Evolutionary conservation across 2,329 filamentous ascomycete genomes (phyloP), one percentile per base, ranked within the genome.

Genomic region (Colletotrichum sp.): DNA sequence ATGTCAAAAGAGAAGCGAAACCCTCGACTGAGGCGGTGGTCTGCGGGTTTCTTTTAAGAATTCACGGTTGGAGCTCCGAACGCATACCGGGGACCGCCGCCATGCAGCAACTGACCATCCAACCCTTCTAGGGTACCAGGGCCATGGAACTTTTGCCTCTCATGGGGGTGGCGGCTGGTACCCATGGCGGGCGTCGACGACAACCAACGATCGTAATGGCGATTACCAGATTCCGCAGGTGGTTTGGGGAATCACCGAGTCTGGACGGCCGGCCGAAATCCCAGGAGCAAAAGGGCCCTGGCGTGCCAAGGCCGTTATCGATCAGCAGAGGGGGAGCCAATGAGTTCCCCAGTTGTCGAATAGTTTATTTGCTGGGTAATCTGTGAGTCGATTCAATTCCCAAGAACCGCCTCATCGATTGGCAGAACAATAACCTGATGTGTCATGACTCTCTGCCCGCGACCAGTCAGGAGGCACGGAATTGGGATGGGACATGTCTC

Each of bases 361-460:
- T 65, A 74, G 71, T 57, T 55, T 74, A 74, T 74, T 74, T 71
- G 43, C 67, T 74, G 71, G 71, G 67, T 70, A 71, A 52, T 71
- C 58, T 71, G 67, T 58, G 48, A 71, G 72, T 16, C 34, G 34
- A 60, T 48, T 71, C 24, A 26, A 52, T 18, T 61, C 63, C 16
- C 16, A 52, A 32, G 16, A 55, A 61, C 8, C 16, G 2, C 38
- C 43, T 48, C 48, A 57, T 65, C n/a, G 18, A 60, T 65, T 58
- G 34, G 67, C 34, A 58, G 30, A 28, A 15, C 57, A 43, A 21
- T n/a, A 9, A 10, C 32, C 32, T 26, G 43, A 71, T 74, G 67
- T 74, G 72, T 71, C 72, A 71, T 28, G 43, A 32, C 16, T 21
- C 24, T 60, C 15, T 34, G 18, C 58, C 30, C 8, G 34, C 32